phyloP scores from a whole-genome alignment of 345 rosid species.

The Populus simonii region DNA sequence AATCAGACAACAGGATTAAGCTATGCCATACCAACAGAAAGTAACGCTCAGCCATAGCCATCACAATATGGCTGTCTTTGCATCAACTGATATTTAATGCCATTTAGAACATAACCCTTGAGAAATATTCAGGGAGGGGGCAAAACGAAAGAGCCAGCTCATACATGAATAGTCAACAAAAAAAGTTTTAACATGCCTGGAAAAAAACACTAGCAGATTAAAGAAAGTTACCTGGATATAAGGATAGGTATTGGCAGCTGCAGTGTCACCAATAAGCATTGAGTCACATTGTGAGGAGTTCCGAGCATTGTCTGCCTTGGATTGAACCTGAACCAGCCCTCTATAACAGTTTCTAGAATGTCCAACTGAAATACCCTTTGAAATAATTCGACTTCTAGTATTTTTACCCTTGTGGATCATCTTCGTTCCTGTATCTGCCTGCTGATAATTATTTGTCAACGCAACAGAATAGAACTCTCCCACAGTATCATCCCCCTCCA shows the following conservation, averaged over 20 bases:
- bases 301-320: conserved; percentile 85
- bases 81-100: background rate
- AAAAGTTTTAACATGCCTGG: no score
- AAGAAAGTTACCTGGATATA: conserved; percentile 59
- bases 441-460: conserved; percentile 79
- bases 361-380: conserved; percentile 83
- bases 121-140: no score
- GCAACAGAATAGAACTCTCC: conserved; percentile 96
- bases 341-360: conserved; percentile 81
- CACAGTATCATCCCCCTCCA: conserved; percentile 82
- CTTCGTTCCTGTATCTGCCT: conserved; percentile 92
- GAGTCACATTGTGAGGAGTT: conserved; percentile 94
- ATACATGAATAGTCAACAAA: no score
- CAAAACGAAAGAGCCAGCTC: no score
- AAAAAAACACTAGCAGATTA: background rate
- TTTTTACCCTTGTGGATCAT: conserved; percentile 97
- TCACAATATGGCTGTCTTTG: background rate
- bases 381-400: conserved; percentile 80
- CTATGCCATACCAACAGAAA: background rate
- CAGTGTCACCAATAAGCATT: conserved; percentile 90
- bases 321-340: conserved; percentile 94
- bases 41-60: background rate
- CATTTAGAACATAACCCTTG: background rate
- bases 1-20: background rate
- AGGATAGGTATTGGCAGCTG: conserved; percentile 96